Percentiles rank a stretch among this genome's conserved stretches.
Evolutionary conservation across 139 green algal species (phyloP).

Genomic region (Chlamydomonas schloesseri): DNA sequence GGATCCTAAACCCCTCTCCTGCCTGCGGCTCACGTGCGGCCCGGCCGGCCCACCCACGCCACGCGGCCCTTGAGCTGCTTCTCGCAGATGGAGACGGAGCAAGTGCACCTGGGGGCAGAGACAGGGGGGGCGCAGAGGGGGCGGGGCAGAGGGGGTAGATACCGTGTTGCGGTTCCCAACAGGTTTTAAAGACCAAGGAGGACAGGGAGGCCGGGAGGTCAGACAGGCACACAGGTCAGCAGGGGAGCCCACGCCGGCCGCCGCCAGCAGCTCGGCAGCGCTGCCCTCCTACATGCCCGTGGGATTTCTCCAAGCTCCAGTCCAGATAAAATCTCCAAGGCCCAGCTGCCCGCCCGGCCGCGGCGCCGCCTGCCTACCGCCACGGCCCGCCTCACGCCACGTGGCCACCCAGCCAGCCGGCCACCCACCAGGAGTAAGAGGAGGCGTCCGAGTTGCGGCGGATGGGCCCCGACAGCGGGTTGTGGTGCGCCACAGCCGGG

Average conservation of each 20-base stretch:
- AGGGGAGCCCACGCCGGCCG: too few relatives aligned
- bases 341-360: too few relatives aligned
- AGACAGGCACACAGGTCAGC: neutral
- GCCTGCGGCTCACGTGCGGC: conserved; percentile 31
- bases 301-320: neutral
- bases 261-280: neutral
- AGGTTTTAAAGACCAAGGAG: too few relatives aligned
- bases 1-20: too few relatives aligned
- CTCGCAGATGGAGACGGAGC: conserved; percentile 43
- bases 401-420: too few relatives aligned
- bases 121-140: neutral
- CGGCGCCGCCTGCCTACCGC: too few relatives aligned
- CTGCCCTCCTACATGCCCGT: neutral
- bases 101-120: conserved; percentile 45
- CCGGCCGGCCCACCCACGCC: conserved; percentile 45
- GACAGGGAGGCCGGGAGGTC: neutral
- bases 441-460: conserved; percentile 38
- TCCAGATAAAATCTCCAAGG: too few relatives aligned
- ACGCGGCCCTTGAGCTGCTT: conserved; percentile 49
- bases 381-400: too few relatives aligned
- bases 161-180: too few relatives aligned
- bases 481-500: conserved; percentile 33
- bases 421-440: conserved; percentile 50
- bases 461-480: conserved; percentile 51
- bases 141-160: neutral